Evolutionary conservation across 2,329 filamentous ascomycete genomes (phyloP).

Genomic region (Huntiella moniliformis): DNA sequence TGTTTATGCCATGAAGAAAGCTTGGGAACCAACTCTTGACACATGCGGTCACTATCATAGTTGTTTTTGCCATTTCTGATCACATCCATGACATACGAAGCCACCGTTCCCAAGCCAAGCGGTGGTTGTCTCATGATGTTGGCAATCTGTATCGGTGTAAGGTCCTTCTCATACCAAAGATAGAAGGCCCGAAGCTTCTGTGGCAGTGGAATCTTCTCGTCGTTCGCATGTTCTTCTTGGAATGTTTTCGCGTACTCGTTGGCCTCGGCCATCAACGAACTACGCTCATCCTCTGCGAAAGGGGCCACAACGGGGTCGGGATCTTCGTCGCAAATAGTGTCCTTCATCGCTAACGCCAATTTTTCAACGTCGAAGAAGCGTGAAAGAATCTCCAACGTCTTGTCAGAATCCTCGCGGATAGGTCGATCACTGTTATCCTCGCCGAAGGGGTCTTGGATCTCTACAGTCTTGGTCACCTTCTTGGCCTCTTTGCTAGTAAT

Average conservation of each 20-base stretch:
- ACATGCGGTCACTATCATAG: constrained; percentile 28
- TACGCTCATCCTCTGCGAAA: not conserved
- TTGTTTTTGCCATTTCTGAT: constrained; percentile 32
- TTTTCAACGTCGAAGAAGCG: constrained; percentile 9
- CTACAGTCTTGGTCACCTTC: not conserved
- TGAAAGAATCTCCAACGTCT: constrained; percentile 6
- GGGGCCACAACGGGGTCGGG: constrained; percentile 9
- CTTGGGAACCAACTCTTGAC: constrained; percentile 23
- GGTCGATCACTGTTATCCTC: not conserved
- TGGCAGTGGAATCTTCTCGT: constrained; percentile 12
- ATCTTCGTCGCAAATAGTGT: constrained; percentile 16
- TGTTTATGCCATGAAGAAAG: constrained; percentile 9
- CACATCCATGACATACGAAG: constrained; percentile 38
- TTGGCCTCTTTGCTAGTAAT: not conserved
- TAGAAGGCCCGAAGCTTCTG: constrained; percentile 36
- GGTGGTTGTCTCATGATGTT: constrained; percentile 40
- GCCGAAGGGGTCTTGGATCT: not conserved
- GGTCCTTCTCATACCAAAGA: constrained; percentile 40
- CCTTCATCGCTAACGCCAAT: constrained; percentile 10
- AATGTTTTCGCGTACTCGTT: not conserved
- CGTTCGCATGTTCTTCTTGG: not conserved
- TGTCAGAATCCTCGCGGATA: constrained; percentile 8
- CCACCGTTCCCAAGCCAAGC: constrained; percentile 35
- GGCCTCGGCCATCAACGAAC: not conserved
- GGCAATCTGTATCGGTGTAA: constrained; percentile 32